Conservation (phyloP, 106 monocot genomes). For the Hemerocallis citrina region DNA sequence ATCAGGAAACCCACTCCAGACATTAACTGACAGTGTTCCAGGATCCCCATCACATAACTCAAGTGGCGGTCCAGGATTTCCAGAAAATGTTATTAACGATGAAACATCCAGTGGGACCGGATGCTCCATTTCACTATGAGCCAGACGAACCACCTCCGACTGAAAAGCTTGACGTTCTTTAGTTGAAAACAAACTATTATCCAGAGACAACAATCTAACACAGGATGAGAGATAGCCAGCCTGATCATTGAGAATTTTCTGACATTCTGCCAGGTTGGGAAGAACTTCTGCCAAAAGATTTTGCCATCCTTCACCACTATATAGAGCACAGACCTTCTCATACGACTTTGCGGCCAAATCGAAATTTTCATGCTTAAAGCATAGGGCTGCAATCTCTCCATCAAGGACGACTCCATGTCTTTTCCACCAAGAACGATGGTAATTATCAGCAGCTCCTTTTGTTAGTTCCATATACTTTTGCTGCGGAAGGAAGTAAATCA, state of each 20-base stretch:
- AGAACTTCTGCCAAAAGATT: slow-evolving; percentile 85
- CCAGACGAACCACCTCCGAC: slow-evolving; percentile 80
- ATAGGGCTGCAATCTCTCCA: slow-evolving; percentile 89
- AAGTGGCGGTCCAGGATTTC: slow-evolving; percentile 75
- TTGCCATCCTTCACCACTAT: slow-evolving; percentile 98
- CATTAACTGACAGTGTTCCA: slow-evolving; percentile 64
- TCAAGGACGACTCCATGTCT: slow-evolving; percentile 97
- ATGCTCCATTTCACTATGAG: slow-evolving; percentile 86
- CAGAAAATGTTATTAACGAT: slow-evolving; percentile 85
- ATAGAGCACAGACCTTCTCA: slow-evolving; percentile 98
- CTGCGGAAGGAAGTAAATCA: slow-evolving; percentile 30
- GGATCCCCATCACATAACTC: slow-evolving; percentile 92
- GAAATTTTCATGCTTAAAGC: slow-evolving; percentile 81
- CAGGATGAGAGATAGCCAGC: slow-evolving; percentile 92
- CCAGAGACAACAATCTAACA: slow-evolving; percentile 80
- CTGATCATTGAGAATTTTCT: slow-evolving; percentile 91
- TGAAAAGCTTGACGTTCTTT: slow-evolving; percentile 90
- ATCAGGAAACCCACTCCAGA: slow-evolving; percentile 98
- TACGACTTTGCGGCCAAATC: slow-evolving; percentile 96
- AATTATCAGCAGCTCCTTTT: slow-evolving; percentile 98
- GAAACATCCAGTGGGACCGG: slow-evolving; percentile 97
- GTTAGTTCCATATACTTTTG: slow-evolving; percentile 91
- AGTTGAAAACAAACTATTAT: slow-evolving; percentile 54
- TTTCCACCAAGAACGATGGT: slow-evolving; percentile 97
- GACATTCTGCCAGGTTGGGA: slow-evolving; percentile 92